Evolutionary conservation across 305 asterid species (phyloP).

Genomic region (Fraxinus albicans): DNA sequence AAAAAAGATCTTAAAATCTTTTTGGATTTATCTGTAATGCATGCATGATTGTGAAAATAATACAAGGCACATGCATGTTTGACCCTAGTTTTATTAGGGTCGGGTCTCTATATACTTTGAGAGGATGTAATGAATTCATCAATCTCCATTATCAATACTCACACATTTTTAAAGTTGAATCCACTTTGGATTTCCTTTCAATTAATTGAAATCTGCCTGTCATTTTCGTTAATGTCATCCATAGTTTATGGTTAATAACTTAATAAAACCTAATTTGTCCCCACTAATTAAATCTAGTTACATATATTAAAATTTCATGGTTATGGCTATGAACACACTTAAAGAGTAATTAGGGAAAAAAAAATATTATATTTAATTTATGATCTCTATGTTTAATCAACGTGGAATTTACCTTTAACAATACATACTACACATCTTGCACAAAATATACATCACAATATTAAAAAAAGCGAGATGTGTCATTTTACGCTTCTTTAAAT

Average conservation of each 20-base stretch:
- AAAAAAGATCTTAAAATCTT: slow-evolving; percentile 30
- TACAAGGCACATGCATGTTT: slow-evolving; percentile 54
- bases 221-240: slow-evolving; percentile 34
- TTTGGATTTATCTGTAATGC: slow-evolving; percentile 33
- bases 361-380: neutral
- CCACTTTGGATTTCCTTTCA: slow-evolving; percentile 19
- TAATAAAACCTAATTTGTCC: slow-evolving; percentile 22
- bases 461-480: neutral
- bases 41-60: slow-evolving; percentile 37
- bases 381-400: neutral
- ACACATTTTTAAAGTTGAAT: neutral
- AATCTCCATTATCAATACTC: neutral
- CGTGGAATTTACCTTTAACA: neutral
- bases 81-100: slow-evolving; percentile 52
- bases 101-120: slow-evolving; percentile 1
- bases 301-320: neutral
- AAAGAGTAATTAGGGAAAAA: neutral
- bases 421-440: too few relatives aligned
- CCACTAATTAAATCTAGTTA: slow-evolving; percentile 1
- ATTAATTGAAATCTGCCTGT: slow-evolving; percentile 37
- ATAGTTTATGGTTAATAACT: slow-evolving; percentile 15
- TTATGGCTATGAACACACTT: neutral
- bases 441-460: too few relatives aligned
- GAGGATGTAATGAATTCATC: slow-evolving; percentile 1
- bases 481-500: neutral